Evolutionary conservation across 1,284 basidiomycete genomes (phyloP), one percentile per base, ranked within the genome.

Genomic region (Mycosarcoma maydis): DNA sequence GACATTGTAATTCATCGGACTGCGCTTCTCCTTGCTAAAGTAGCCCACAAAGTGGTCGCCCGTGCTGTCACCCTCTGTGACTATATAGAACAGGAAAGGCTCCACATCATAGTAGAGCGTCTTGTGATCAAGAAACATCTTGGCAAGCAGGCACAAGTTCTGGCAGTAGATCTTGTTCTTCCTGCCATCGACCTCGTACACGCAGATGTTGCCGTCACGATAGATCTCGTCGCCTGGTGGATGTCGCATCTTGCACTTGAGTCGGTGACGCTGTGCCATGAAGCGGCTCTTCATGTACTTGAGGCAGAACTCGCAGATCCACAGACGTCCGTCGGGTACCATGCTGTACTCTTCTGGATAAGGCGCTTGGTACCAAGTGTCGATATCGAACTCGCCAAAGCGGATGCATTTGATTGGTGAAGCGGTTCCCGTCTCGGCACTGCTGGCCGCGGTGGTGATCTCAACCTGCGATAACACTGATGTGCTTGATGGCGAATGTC

Each of bases 141-240:
- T 98, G 55, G 95, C 95, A 26, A 99, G 86, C 52, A 99, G 86
- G 83, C 96, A 98, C n/a, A 99, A 87, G 81, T 99, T 98, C 82
- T 98, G 96, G 82, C 96, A 98, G 83, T 98, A 99, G 76, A 98
- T 98, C 57, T 98, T 98, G 86, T 97, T 97, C 85, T 94, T 94
- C 71, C 95, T 87, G 39, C 96, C 96, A 81, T 98, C 96, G 23
- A 99, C 94, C 82, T 99, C 96, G 78, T 96, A 99, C 53, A 99
- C 90, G 10, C 92, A 95, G 30, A 98, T 86, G 39, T 83, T 83
- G 27, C 90, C 90, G 81, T 97, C 94, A 37, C 95, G 87, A 81
- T 99, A 98, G 48, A 99, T 98, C 83, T 98, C 96, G 82, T 98
- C 94, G 13, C 96, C 96, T 2, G 96, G 96, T 3, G 96, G 95